Evolutionary conservation across 495 filamentous ascomycete genomes (phyloP), one percentile per base, ranked within the genome.

Genomic region (Aspergillus asperescens): DNA sequence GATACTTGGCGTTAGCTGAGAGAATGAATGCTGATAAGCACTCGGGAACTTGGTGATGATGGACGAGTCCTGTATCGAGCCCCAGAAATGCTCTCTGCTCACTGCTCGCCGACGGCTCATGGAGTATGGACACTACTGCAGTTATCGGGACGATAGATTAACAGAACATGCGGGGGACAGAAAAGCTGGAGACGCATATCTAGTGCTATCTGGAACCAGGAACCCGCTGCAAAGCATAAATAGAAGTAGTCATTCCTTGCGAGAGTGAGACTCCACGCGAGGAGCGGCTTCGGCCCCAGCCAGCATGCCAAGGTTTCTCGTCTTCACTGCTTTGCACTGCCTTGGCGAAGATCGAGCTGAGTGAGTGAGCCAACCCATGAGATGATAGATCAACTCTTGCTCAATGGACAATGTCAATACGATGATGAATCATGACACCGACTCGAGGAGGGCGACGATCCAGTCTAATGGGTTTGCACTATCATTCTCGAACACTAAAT

Each of bases 181-280:
- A 16, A 13, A 23, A 9, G 18, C 19, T 40, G 42, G 24, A 45
- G 24, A 9, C 1, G n/a, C 22, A 20, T 24, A 10, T 43, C 25
- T 28, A 28, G 4, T 9, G 9, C 25, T 28, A 28, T 28, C 25
- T 4, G 4, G n/a, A n/a, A 4, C 32, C 27, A 46, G 43, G 43
- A 44, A 28, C 20, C 22, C 28, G 15, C 10, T 10, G 35, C 23
- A 18, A 29, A 43, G 28, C 28, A 34, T 47, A 47, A 32, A 47
- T 47, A 47, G 32, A 46, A 46, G 44, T 47, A 47, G 44, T 12
- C 20, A 47, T 34, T 22, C 44, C 44, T 23, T 19, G 44, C 44
- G 28, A 35, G 19, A 13, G 3, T n/a, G 2, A 38, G 20, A 13
- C 22, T 7, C 5, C 44, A 35, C 20, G 7, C 23, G 28, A 29